Base-by-base conservation (phyloP, 2,329 filamentous ascomycete species). In the Colletotrichum phormii region DNA sequence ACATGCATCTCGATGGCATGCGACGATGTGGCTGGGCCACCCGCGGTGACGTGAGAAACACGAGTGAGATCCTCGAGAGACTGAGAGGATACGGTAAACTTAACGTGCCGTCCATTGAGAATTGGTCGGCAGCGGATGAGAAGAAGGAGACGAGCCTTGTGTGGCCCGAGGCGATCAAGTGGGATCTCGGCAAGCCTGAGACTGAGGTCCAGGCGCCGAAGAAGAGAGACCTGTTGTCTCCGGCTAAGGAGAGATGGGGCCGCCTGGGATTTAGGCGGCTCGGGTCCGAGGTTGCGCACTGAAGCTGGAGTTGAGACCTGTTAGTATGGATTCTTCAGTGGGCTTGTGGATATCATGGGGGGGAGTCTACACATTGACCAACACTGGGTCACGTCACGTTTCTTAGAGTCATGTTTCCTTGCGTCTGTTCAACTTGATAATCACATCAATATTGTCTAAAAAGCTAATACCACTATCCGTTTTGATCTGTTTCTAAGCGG, bases 241-340 rank as follows among this genome's bases (percentile, higher is more conserved):
- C 72, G 12, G 77, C 77, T 7, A 77, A 75, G 75, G 75, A 76
- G 71, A 72, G 75, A 18, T 78, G 76, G 76, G 67, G 74, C 6
- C 72, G 65, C 33, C 58, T 71, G 57, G 66, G 70, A 26, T 64
- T 64, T 49, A 35, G 24, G 22, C 62, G 53, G 62, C 33, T 55
- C 9, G 62, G 62, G 5, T 29, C 18, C 15, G 62, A 55, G 22
- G 49, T 33, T 4, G 62, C 53, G 29, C n/a, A 64, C 15, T 64
- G 7, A 55, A n/a, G 7, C 18, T 22, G 18, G 42, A 49, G 3
- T 2, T 49, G 18, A 22, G 7, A 11, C 22, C 3, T 49, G 11
- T 1, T 11, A 22, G 4, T 49, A 22, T 49, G 26, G 53, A 24
- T 55, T 29, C 24, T 24, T 55, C 15, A 12, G 12, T 11, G 53